Evolutionary conservation across 1,139 yeast genomes (phyloP).

Genomic region (Kluyveromyces sp.): DNA sequence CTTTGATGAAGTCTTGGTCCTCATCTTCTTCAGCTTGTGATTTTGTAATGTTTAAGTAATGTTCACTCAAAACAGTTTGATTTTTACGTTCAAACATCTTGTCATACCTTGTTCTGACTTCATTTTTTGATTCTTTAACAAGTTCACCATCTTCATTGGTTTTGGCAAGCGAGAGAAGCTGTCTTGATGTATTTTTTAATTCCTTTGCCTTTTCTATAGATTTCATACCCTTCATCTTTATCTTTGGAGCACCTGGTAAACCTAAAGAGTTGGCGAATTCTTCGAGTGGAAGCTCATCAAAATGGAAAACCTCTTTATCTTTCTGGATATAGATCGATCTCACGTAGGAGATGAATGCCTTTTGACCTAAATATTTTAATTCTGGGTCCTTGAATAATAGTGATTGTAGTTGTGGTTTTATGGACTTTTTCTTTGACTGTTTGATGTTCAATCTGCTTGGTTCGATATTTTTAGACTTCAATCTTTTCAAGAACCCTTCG

Average conservation of each 20-base stretch:
- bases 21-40: conserved; percentile 38
- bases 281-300: conserved; percentile 71
- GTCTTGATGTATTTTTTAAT: conserved; percentile 74
- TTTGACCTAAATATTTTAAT: conserved; percentile 86
- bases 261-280: conserved; percentile 84
- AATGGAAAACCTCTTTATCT: conserved; percentile 76
- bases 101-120: conserved; percentile 81
- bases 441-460: conserved; percentile 69
- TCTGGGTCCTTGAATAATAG: conserved; percentile 88
- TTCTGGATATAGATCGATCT: conserved; percentile 79
- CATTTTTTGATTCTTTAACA: conserved; percentile 34
- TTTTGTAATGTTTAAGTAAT: conserved; percentile 64
- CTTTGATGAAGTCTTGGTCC: conserved; percentile 71
- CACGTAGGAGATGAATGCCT: conserved; percentile 88
- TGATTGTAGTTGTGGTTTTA: conserved; percentile 78
- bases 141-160: conserved; percentile 63
- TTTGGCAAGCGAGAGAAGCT: conserved; percentile 48
- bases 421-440: conserved; percentile 67
- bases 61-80: conserved; percentile 86
- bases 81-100: conserved; percentile 93
- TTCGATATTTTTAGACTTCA: conserved; percentile 57
- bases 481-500: conserved; percentile 61
- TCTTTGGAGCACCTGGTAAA: conserved; percentile 91
- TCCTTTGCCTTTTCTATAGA: conserved; percentile 49
- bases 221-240: conserved; percentile 55